Base-by-base conservation (phyloP, 108 stramenopile species). In the Epithemia pelagica region DNA sequence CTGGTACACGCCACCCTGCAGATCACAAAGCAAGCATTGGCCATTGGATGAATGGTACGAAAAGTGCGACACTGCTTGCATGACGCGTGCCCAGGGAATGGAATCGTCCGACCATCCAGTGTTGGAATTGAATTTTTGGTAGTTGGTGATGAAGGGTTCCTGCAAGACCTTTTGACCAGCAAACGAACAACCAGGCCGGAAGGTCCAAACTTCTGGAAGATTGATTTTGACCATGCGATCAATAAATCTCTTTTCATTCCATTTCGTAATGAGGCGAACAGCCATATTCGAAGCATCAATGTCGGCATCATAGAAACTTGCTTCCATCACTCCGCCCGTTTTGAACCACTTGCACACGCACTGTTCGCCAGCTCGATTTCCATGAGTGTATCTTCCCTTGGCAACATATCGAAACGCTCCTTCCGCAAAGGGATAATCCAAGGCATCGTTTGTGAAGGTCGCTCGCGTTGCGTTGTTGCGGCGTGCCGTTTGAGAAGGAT, bases 341-440 rank as follows among this genome's bases (percentile, higher is more conserved):
- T 79, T 78, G 66, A 78, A 78, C 73, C 73, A 74, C 56, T 78
- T 78, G 61, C 73, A 74, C 21, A 78, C 78, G 59, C 78, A 78
- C 19, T 20, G 32, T 53, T 78, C 54, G 0, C 78, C 78, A 19
- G 55, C 15, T 8, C 78, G 62, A 22, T 2, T 51, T 0, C 78
- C 73, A 18, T 70, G n/a, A 0, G 65, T 67, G 70, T 74, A 78
- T 18, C 37, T 57, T 19, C 78, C 78, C 51, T 71, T 70, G 26
- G 73, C 73, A 1, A 78, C 78, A 59, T 60, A 78, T 25, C 78
- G 66, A 64, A 79, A 79, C 46, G 59, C 54, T 18, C 74, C 78
- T 27, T 67, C 61, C 1, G 69, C 78, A 58, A 79, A 79, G 0
- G 73, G 72, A 53, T 78, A n/a, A 28, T 62, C 32, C 18, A 78